These are phyloP conservation scores for Chrysoporthe cubensis DNA, from an alignment of 2,329 filamentous ascomycete genomes.

Conservation along the genomic window DNA sequence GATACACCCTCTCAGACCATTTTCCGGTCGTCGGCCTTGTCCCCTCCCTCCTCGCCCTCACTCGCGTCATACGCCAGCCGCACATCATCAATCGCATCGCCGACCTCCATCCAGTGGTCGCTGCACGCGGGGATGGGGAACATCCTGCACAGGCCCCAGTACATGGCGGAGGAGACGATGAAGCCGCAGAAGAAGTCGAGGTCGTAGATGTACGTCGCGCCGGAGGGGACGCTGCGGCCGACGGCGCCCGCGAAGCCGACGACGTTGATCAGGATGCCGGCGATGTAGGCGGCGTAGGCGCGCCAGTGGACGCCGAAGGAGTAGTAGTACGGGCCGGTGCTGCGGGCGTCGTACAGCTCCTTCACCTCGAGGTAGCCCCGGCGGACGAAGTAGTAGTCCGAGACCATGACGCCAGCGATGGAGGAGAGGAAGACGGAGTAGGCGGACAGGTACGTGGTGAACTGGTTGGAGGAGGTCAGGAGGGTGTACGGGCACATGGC, in stretches of 20 bases:
- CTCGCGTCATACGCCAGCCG: conserved; percentile 49
- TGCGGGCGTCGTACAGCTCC: conserved; percentile 76
- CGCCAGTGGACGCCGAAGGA: conserved; percentile 78
- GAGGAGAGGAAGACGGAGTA: conserved; percentile 94
- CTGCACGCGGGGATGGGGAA: conserved; percentile 77
- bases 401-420: conserved; percentile 88
- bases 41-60: conserved; percentile 11
- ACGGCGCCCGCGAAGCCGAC: conserved; percentile 88
- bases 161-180: conserved; percentile 66
- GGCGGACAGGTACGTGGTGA: conserved; percentile 88
- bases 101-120: conserved; percentile 77
- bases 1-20: conserved; percentile 17
- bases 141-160: conserved; percentile 71
- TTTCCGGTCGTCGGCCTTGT: conserved; percentile 20
- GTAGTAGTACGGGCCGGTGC: conserved; percentile 73
- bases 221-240: conserved; percentile 70
- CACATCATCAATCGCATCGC: conserved; percentile 62
- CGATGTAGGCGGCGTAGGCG: conserved; percentile 80
- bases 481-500: conserved; percentile 89
- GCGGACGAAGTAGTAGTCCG: conserved; percentile 86
- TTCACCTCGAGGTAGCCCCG: conserved; percentile 79
- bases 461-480: conserved; percentile 74
- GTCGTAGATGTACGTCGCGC: conserved; percentile 85
- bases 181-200: conserved; percentile 91
- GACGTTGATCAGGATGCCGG: conserved; percentile 86